These are phyloP conservation scores for Diaporthe eres DNA, from an alignment of 2,329 filamentous ascomycete genomes.

Conservation along the genomic window DNA sequence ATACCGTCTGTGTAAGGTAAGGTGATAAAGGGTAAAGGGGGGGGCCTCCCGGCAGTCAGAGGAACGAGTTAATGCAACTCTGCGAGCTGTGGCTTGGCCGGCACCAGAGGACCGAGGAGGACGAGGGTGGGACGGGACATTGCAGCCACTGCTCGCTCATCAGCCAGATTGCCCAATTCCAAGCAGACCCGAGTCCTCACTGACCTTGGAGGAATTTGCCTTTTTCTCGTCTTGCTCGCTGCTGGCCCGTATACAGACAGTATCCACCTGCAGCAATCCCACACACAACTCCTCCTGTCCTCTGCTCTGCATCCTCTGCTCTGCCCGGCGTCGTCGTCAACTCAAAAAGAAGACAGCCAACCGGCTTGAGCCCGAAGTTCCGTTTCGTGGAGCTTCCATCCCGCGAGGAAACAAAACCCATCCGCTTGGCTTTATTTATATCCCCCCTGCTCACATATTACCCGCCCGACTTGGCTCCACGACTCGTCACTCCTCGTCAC, in stretches of 20 bases:
- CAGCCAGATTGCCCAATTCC: constrained; percentile 32
- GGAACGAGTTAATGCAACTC: constrained; percentile 29
- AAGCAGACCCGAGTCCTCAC: background rate
- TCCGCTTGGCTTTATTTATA: constrained; percentile 33
- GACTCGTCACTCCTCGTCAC: constrained; percentile 30
- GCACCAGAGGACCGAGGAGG: constrained; percentile 29
- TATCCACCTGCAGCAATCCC: constrained; percentile 8
- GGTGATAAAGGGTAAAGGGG: constrained; percentile 21
- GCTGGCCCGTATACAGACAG: background rate
- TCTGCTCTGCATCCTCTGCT: background rate
- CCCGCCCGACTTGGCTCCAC: constrained; percentile 27
- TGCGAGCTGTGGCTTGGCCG: constrained; percentile 27
- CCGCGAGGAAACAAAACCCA: constrained; percentile 27
- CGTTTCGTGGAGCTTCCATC: constrained; percentile 15
- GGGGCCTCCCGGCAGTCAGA: constrained; percentile 17
- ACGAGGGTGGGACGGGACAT: constrained; percentile 28
- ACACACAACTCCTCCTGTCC: background rate
- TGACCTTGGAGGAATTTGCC: constrained; percentile 1
- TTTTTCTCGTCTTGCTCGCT: constrained; percentile 13
- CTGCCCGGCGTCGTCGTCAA: background rate
- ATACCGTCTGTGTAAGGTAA: constrained; percentile 3
- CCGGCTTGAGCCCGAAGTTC: background rate
- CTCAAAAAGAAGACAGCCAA: background rate
- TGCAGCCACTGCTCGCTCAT: constrained; percentile 18
- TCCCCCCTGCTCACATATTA: constrained; percentile 27